Conservation (phyloP, 2,329 filamentous ascomycete genomes). For the Dothistroma septosporum region DNA sequence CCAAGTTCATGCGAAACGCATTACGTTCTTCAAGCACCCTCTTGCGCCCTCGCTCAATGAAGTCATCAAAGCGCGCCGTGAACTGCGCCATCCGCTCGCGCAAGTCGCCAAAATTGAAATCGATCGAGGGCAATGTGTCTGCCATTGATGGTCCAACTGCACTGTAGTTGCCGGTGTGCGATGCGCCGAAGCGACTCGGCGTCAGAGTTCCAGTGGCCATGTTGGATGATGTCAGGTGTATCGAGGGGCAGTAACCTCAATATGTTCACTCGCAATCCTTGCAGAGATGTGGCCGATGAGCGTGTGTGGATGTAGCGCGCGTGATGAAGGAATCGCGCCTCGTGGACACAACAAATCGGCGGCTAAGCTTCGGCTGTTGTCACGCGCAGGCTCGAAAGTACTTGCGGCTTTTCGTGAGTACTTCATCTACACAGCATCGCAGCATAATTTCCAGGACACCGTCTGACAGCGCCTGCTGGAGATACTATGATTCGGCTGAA, state of each 20-base stretch:
- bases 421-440: neutral
- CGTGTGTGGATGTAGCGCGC: neutral
- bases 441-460: neutral
- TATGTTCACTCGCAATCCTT: neutral
- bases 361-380: neutral
- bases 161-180: conserved; percentile 59
- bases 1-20: conserved; percentile 83
- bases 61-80: conserved; percentile 82
- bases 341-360: neutral
- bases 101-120: conserved; percentile 94
- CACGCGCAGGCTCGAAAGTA: neutral
- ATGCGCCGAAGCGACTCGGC: conserved; percentile 63
- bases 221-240: neutral
- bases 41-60: conserved; percentile 87
- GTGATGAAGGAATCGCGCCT: neutral
- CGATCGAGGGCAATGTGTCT: conserved; percentile 78
- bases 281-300: neutral
- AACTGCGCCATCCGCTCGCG: conserved; percentile 94
- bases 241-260: no score
- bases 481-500: conserved; percentile 17
- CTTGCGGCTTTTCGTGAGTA: neutral
- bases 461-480: neutral
- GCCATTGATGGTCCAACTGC: conserved; percentile 63
- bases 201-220: conserved; percentile 33
- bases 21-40: conserved; percentile 89